phyloP scores from a whole-genome alignment of 1,284 basidiomycete genomes.

The Sporisorium reilianum region DNA sequence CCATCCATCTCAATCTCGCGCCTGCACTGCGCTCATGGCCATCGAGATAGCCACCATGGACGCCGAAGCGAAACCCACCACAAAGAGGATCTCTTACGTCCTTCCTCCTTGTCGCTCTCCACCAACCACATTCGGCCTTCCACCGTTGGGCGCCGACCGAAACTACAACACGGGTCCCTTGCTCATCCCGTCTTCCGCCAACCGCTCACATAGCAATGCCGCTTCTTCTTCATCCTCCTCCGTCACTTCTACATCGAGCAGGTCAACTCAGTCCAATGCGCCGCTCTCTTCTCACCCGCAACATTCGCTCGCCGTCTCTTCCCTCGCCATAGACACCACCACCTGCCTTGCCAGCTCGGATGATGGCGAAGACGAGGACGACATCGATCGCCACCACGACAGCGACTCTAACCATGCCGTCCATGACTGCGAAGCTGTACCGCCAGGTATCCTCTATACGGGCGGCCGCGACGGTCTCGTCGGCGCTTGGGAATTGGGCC shows the following conservation, averaged over 20 bases:
- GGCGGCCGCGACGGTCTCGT: constrained; percentile 92
- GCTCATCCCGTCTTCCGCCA: constrained; percentile 21
- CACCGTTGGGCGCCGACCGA: constrained; percentile 44
- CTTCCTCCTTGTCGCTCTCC: constrained; percentile 45
- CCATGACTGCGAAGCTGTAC: constrained; percentile 65
- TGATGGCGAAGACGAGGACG: constrained; percentile 9
- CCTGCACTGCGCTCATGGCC: constrained; percentile 9
- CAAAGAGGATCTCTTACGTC: constrained; percentile 55
- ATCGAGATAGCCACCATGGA: constrained; percentile 26
- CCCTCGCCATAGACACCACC: constrained; percentile 59
- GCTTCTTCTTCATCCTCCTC: constrained; percentile 21
- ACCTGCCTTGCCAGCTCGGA: constrained; percentile 43
- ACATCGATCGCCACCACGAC: constrained; percentile 4
- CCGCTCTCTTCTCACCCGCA: constrained; percentile 43
- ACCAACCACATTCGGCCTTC: constrained; percentile 50
- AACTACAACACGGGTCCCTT: constrained; percentile 31
- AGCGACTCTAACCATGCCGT: not conserved
- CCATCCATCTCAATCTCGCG: not conserved
- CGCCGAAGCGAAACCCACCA: constrained; percentile 30
- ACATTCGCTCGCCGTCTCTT: constrained; percentile 64
- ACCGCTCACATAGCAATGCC: not conserved
- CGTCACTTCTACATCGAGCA: constrained; percentile 10
- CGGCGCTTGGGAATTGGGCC: constrained; percentile 87
- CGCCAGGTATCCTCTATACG: constrained; percentile 91
- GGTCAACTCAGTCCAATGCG: constrained; percentile 24